Conservation (phyloP, 805 yeast species). For the Cyberlindnera mycetangii region DNA sequence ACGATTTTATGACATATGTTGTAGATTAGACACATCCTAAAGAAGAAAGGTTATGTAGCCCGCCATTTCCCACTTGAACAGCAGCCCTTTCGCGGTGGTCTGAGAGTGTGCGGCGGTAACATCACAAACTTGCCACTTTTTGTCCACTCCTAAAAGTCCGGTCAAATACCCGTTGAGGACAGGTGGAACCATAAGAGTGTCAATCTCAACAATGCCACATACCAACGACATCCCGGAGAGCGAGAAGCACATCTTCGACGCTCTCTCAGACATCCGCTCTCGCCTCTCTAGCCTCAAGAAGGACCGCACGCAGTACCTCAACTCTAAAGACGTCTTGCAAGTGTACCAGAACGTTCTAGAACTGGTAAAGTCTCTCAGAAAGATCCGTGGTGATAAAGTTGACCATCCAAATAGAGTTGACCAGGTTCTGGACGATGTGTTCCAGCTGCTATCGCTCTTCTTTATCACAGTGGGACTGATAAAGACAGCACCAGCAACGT, state of each 20-base stretch:
- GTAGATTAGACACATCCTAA: background rate
- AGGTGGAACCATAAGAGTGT: too few relatives aligned
- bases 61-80: background rate
- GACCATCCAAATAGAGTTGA: conserved; percentile 53
- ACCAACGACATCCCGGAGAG: conserved; percentile 35
- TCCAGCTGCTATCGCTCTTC: conserved; percentile 81
- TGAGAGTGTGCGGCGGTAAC: conserved; percentile 1
- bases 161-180: too few relatives aligned
- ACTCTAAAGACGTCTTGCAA: conserved; percentile 62
- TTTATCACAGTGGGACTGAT: conserved; percentile 90
- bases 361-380: conserved; percentile 50
- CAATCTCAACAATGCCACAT: conserved; percentile 24
- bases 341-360: conserved; percentile 58
- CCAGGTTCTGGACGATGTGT: conserved; percentile 77
- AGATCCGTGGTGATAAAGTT: conserved; percentile 31
- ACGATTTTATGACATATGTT: conserved; percentile 1
- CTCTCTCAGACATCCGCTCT: conserved; percentile 41
- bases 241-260: conserved; percentile 37
- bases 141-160: background rate
- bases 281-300: conserved; percentile 49
- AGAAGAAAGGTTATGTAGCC: conserved; percentile 1
- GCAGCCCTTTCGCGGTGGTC: conserved; percentile 2
- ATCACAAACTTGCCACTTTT: conserved; percentile 2
- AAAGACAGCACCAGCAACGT: conserved; percentile 90
- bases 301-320: conserved; percentile 61